Evolutionary conservation across 495 filamentous ascomycete genomes (phyloP), one percentile per base, ranked within the genome.

Genomic region (Penicillium canariense): DNA sequence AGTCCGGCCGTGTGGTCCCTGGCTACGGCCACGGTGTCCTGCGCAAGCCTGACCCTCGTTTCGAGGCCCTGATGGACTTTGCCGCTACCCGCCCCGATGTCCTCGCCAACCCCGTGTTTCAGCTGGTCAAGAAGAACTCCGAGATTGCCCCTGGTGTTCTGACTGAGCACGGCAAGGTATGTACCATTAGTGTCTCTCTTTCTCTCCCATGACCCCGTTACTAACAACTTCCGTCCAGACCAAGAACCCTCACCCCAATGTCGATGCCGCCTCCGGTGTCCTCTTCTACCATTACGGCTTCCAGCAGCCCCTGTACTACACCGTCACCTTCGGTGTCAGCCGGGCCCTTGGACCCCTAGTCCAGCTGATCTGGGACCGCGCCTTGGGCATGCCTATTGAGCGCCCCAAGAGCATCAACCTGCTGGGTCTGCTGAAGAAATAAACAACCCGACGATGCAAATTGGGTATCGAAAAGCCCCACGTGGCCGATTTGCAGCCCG

Each of bases 1-100:
- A 92, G 63, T 93, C 90, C 26, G 95, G 95, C 54, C 91, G 91
- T 50, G 94, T 98, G 26, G 86, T 98, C 27, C 94, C 94, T 1
- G 94, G 94, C 10, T 98, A 97, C 73, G 94, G 94, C n/a, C 94
- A 98, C 74, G 94, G 93, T 47, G 95, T 98, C 22, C 84, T 98
- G 43, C 88, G 94, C 69, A 97, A 96, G 79, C 92, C 94, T 18
- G 94, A 98, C 65, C 94, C 94, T 5, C 87, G 94, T 52, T 98
- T 97, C 75, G 81, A 96, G 71, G 95, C 94, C 31, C 77, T 97
- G 43, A 96, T 97, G 88, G 89, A 94, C 74, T 98, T 96, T 73
- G 94, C 95, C 7, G 80, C 83, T 10, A 80, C 87, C 10, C 84
- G 93, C 12, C 88, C 89, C 10, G 87, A 91, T 59, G 96, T 98